Base-by-base conservation (phyloP, 2,329 filamentous ascomycete genomes). In the Raffaelea ambrosiae region DNA sequence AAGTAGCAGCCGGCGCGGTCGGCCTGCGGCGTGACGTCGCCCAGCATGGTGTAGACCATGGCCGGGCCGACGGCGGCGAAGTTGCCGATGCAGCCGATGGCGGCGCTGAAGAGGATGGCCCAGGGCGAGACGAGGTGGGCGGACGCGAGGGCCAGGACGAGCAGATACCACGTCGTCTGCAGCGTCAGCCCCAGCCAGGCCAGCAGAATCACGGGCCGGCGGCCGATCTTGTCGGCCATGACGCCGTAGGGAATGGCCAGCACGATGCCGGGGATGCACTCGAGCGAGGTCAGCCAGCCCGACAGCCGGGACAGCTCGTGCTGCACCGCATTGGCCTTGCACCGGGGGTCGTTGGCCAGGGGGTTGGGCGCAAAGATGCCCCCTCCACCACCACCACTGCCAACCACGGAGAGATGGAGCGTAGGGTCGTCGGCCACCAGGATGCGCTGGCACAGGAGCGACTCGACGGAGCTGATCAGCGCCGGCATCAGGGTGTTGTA, bases 301-400 rank as follows among this genome's bases (percentile, higher is more conserved):
- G 66, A 64, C 18, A 80, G 60, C 64, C 72, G 69, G 13, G 76
- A 74, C 40, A 81, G 62, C 19, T 68, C 65, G 22, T 68, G 65
- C 54, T 80, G 76, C 1, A 81, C 72, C 3, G 63, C 59, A 0
- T 63, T 57, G 3, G 59, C 58, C 55, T 80, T 79, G 62, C 77
- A 80, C 5, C 57, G 57, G 18, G 66, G 61, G 40, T 63, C 57
- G 48, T 76, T 72, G 2, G 61, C 21, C 11, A 20, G 62, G 55
- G 38, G 67, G 29, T 53, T 54, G 1, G 67, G 58, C 21, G 63
- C 55, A 40, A 67, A 59, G 2, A 67, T 61, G 5, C n/a, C n/a
- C n/a, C n/a, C n/a, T n/a, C n/a, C n/a, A n/a, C n/a, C n/a, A n/a
- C n/a, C n/a, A n/a, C n/a, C n/a, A n/a, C n/a, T n/a, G n/a, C n/a